phyloP scores from a whole-genome alignment of 1,284 basidiomycete genomes.

The Leccinum huronense region DNA sequence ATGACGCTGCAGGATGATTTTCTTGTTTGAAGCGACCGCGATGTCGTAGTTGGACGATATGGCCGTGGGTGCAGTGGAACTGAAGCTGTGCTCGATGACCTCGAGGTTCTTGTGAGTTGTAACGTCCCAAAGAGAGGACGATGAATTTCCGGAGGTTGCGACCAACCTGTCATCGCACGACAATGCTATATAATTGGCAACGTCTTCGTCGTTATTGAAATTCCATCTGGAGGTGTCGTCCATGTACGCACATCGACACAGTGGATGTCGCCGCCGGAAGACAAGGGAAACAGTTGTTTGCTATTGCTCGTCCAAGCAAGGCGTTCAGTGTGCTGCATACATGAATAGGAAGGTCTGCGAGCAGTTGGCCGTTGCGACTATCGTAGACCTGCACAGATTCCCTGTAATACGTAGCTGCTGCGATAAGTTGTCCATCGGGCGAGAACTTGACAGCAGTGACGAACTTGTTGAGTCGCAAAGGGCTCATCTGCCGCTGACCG shows the following conservation, averaged over 20 bases:
- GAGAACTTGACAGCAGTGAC: neutral
- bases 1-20: neutral
- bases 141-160: neutral
- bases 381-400: neutral
- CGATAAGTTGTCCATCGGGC: neutral
- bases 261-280: neutral
- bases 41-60: neutral
- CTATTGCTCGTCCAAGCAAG: neutral
- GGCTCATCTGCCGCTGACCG: neutral
- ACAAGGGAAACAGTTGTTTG: neutral
- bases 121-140: neutral
- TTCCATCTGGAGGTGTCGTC: neutral
- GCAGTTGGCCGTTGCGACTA: neutral
- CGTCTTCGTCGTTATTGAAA: neutral
- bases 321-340: neutral
- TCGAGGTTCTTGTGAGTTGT: neutral
- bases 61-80: neutral
- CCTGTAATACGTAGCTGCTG: neutral
- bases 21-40: neutral
- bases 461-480: neutral
- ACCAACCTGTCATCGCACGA: neutral
- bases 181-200: neutral
- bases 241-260: neutral
- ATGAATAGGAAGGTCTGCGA: neutral
- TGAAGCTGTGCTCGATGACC: neutral